Evolutionary conservation across 805 yeast species (phyloP).

Genomic region (Candida koratica): DNA sequence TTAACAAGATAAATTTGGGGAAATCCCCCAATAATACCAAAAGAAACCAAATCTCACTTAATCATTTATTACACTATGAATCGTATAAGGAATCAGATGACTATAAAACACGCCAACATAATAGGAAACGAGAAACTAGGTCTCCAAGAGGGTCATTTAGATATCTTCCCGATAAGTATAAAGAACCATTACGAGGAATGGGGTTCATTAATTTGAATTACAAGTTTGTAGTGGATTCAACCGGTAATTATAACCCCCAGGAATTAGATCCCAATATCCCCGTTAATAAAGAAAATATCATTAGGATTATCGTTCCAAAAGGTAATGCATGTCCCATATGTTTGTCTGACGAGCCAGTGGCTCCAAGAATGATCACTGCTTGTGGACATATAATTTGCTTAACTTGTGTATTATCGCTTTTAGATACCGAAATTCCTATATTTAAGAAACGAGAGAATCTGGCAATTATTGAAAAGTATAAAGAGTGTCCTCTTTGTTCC

Average conservation of each 20-base stretch:
- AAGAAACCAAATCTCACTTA: slow-evolving; percentile 27
- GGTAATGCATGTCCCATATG: slow-evolving; percentile 92
- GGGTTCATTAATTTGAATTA: slow-evolving; percentile 78
- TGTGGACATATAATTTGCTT: slow-evolving; percentile 94
- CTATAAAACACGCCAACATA: slow-evolving; percentile 21
- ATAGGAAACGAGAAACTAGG: slow-evolving; percentile 5
- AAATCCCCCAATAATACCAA: slow-evolving; percentile 30
- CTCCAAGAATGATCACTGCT: slow-evolving; percentile 84
- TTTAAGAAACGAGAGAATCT: slow-evolving; percentile 33
- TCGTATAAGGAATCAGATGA: slow-evolving; percentile 39
- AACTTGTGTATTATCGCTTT: slow-evolving; percentile 71
- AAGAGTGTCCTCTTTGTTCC: slow-evolving; percentile 80
- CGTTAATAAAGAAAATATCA: slow-evolving; percentile 54
- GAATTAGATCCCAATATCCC: slow-evolving; percentile 72
- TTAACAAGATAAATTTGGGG: slow-evolving; percentile 17
- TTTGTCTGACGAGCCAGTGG: slow-evolving; percentile 73
- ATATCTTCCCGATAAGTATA: slow-evolving; percentile 16
- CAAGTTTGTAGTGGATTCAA: slow-evolving; percentile 71
- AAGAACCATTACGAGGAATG: slow-evolving; percentile 56
- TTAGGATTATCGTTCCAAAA: slow-evolving; percentile 70
- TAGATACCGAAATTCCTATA: slow-evolving; percentile 50
- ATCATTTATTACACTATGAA: slow-evolving; percentile 61
- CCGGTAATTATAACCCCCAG: slow-evolving; percentile 54
- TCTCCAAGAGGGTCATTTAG: slow-evolving; percentile 9
- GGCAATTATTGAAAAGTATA: slow-evolving; percentile 44